Base-by-base conservation (phyloP, 1,284 basidiomycete species). In the Microbotryomycetes sp. region DNA sequence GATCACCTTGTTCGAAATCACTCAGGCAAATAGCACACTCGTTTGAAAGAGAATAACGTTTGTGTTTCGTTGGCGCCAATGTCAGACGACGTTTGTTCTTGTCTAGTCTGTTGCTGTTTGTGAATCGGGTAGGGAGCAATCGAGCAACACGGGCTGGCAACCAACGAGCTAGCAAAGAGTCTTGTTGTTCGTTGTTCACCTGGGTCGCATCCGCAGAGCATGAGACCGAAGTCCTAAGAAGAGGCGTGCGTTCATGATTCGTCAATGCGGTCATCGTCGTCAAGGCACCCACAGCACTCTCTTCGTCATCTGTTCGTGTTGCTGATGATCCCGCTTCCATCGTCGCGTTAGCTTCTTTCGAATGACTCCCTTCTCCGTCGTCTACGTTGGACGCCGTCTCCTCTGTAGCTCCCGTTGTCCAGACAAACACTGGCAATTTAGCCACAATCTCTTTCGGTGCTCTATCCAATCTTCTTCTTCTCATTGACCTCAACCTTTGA, bases 11-110 rank as follows among this genome's bases (percentile, higher is more conserved):
- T 46, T 79, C 84, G 70, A 94, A 94, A 67, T 86, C 84, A 66
- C 83, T 87, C 66, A 96, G 80, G 74, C 92, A 96, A 66, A 96
- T 93, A 14, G 90, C 87, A 72, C 92, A 96, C 74, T 94, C 89
- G 49, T 56, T 57, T 59, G 49, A 56, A 6, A 56, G 54, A 9
- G 54, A 58, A 62, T 56, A 66, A 3, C 49, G 47, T 42, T 19
- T 42, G 12, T 42, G 12, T 9, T 19, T 9, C 36, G 12, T 9
- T 42, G 36, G 36, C 36, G 36, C 36, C 19, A 42, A 19, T 19
- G 19, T 19, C 12, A 42, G 12, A 12, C 19, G 36, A 19, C 12
- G 19, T 42, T 42, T 42, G 9, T 9, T 12, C 9, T 42, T 19
- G 19, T 19, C 12, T 9, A 12, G 36, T 19, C 9, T 42, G 36